Conservation (phyloP, 2,329 filamentous ascomycete genomes). For the Raffaelea albimanens region DNA sequence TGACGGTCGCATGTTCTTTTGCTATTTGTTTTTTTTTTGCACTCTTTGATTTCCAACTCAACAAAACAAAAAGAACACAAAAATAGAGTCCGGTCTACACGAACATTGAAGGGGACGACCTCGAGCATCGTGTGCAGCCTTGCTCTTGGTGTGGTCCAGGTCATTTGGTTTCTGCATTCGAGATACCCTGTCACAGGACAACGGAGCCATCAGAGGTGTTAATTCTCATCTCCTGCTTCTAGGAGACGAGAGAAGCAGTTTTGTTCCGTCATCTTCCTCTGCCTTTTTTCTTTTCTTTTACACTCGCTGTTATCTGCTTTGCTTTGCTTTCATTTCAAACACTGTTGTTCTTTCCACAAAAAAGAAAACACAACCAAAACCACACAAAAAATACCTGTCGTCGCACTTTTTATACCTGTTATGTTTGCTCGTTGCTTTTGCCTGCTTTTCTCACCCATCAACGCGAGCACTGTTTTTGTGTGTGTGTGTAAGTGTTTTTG, state of each 20-base stretch:
- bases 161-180: slow-evolving; percentile 44
- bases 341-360: slow-evolving; percentile 1
- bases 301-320: neutral
- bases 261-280: neutral
- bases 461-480: too few relatives aligned
- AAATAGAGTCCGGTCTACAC: slow-evolving; percentile 18
- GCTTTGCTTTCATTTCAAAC: slow-evolving; percentile 1
- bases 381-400: neutral
- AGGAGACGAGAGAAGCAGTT: neutral
- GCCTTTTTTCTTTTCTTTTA: neutral
- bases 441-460: neutral
- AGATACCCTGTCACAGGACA: slow-evolving; percentile 14
- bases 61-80: slow-evolving; percentile 15
- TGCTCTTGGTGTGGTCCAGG: slow-evolving; percentile 27
- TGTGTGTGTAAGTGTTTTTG: slow-evolving; percentile 3
- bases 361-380: slow-evolving; percentile 1
- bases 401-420: neutral
- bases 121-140: slow-evolving; percentile 8
- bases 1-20: slow-evolving; percentile 6
- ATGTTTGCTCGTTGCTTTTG: neutral
- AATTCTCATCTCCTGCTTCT: neutral
- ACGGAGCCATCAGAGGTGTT: neutral
- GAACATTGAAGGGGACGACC: slow-evolving; percentile 1
- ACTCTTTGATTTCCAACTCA: slow-evolving; percentile 8
- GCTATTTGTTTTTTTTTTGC: neutral